A percentile compares a stretch with the other conserved stretches of the same genome.
These are phyloP conservation scores for Chloromonas sp. DNA, from an alignment of 163 green algal genomes.

Conservation along the genomic window DNA sequence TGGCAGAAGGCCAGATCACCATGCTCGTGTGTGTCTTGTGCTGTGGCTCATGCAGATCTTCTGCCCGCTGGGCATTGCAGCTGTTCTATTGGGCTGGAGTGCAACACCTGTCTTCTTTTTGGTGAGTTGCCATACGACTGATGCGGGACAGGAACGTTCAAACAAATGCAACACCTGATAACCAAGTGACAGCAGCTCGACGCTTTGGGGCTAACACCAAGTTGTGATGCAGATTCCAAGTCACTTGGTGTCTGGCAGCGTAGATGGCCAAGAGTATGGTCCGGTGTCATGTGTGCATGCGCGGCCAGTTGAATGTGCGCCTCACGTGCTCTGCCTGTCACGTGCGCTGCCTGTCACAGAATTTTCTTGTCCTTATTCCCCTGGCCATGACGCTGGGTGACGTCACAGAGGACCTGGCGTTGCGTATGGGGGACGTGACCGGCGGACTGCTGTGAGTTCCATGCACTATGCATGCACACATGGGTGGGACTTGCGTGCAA, in stretches of 20 bases:
- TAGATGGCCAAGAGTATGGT: no score
- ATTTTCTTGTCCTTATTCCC: conserved; percentile 77
- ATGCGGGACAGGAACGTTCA: no score
- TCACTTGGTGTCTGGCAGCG: no score
- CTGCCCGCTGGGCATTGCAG: background rate
- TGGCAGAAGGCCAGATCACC: background rate
- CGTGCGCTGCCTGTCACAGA: conserved; percentile 30
- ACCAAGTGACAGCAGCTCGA: no score
- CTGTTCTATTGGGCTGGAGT: background rate
- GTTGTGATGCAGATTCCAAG: no score
- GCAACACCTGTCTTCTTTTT: background rate
- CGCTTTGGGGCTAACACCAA: no score
- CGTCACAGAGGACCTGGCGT: conserved; percentile 78
- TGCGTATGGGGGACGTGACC: conserved; percentile 59
- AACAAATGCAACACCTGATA: no score
- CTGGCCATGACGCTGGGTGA: conserved; percentile 78
- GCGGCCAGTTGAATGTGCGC: background rate
- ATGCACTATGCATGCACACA: conserved; percentile 17
- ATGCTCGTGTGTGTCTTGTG: conserved; percentile 14
- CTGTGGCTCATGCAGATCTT: background rate
- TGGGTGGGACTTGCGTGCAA: no score
- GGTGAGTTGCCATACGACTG: background rate
- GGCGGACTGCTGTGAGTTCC: conserved; percentile 67
- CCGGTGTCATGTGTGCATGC: background rate
- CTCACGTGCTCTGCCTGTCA: background rate